phyloP scores from a whole-genome alignment of 2,329 filamentous ascomycete species.

The Trichoderma breve region DNA sequence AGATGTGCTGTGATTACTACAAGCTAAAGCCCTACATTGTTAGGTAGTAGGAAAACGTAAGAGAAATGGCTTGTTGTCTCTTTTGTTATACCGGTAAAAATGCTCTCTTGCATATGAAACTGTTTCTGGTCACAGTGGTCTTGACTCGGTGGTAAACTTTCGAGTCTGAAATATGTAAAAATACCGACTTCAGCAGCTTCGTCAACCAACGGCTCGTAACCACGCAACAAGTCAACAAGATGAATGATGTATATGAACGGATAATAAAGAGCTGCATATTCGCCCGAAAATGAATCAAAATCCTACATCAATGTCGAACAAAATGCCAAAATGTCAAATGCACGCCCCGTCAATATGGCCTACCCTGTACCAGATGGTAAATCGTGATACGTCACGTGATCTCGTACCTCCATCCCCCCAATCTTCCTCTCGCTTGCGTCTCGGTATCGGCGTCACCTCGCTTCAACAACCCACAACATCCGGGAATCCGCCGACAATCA shows the following conservation, averaged over 20 bases:
- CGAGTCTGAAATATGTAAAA: neutral
- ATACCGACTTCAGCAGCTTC: neutral
- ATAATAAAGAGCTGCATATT: neutral
- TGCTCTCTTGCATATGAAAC: neutral
- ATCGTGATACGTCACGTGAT: conserved; percentile 2
- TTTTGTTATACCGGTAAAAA: neutral
- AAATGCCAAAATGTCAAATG: neutral
- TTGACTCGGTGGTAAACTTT: neutral
- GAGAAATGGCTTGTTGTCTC: neutral
- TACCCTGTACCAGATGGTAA: neutral
- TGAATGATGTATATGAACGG: neutral
- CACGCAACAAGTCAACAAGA: neutral
- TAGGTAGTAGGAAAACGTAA: neutral
- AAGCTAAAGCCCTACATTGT: neutral
- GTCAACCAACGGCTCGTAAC: neutral
- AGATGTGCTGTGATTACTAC: neutral
- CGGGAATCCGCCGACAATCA: conserved; percentile 46
- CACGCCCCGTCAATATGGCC: neutral
- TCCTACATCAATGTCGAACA: neutral
- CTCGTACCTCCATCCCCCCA: neutral
- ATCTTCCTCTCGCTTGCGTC: conserved; percentile 4
- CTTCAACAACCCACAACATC: conserved; percentile 37
- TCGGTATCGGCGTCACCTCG: conserved; percentile 39
- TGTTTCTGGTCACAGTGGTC: neutral
- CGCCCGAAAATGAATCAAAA: neutral